Conservation (phyloP, 805 yeast species). For the Lipomyces kockii region DNA sequence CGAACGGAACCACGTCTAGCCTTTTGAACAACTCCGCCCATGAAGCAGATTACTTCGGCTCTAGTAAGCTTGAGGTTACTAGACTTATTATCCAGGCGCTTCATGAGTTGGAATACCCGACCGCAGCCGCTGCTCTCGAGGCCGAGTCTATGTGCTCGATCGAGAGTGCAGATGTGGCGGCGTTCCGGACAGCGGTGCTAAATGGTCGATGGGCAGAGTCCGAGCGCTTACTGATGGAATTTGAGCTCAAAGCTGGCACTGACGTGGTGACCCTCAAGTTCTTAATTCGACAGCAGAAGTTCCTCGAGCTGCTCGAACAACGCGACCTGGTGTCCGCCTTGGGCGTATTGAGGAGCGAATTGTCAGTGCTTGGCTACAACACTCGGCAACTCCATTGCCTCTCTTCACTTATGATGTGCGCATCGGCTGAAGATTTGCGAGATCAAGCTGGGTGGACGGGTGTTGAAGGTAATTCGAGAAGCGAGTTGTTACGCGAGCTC, state of each 20-base stretch:
- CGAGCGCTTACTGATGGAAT: conserved; percentile 41
- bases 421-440: conserved; percentile 42
- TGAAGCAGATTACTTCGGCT: conserved; percentile 39
- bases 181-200: conserved; percentile 49
- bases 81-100: conserved; percentile 57
- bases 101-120: conserved; percentile 54
- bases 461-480: conserved; percentile 48
- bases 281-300: conserved; percentile 50
- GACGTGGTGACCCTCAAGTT: conserved; percentile 42
- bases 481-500: conserved; percentile 50
- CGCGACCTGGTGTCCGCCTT: conserved; percentile 47
- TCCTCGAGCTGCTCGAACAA: conserved; percentile 50
- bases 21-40: not conserved
- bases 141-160: conserved; percentile 46
- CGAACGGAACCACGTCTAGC: not conserved
- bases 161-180: conserved; percentile 52
- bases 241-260: conserved; percentile 40
- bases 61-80: conserved; percentile 49
- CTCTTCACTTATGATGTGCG: conserved; percentile 42
- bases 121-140: conserved; percentile 50
- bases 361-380: conserved; percentile 43
- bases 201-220: conserved; percentile 53
- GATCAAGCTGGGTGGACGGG: conserved; percentile 45
- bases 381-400: conserved; percentile 41
- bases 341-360: conserved; percentile 47